A percentile compares a stretch with the other conserved stretches of the same genome.
Evolutionary conservation across 176 grass and related monocot species (phyloP).

Genomic region (Eleusine indica): DNA sequence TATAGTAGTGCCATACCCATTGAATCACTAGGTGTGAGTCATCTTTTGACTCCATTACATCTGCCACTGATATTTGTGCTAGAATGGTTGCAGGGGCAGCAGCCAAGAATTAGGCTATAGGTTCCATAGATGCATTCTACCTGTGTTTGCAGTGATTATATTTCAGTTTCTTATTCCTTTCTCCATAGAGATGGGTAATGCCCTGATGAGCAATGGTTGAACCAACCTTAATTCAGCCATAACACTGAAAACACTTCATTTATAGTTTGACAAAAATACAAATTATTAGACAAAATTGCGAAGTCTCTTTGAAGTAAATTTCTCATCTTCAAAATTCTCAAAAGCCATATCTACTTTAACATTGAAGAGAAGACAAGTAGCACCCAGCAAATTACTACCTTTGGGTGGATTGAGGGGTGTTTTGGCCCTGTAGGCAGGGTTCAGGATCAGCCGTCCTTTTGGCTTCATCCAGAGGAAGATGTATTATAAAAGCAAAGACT

Average conservation of each 20-base stretch:
- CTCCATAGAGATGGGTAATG: background rate
- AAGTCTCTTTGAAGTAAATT: background rate
- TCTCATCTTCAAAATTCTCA: background rate
- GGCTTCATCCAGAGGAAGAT: background rate
- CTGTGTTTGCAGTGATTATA: background rate
- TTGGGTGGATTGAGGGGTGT: background rate
- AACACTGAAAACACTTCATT: background rate
- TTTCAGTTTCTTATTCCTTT: background rate
- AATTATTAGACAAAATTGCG: background rate
- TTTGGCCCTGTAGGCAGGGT: background rate
- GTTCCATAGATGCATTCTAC: background rate
- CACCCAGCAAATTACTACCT: background rate
- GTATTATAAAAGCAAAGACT: background rate
- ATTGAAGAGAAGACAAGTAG: background rate
- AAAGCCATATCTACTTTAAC: background rate
- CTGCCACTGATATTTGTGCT: background rate
- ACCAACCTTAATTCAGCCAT: background rate
- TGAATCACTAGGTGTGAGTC: background rate
- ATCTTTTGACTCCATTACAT: background rate
- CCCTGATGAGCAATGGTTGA: background rate
- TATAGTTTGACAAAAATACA: background rate
- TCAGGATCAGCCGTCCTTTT: background rate
- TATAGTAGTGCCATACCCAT: slow-evolving; percentile 1
- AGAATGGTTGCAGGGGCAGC: background rate
- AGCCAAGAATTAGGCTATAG: background rate